phyloP scores from a whole-genome alignment of 306 rosid genomes.

The Lupinus albus region DNA sequence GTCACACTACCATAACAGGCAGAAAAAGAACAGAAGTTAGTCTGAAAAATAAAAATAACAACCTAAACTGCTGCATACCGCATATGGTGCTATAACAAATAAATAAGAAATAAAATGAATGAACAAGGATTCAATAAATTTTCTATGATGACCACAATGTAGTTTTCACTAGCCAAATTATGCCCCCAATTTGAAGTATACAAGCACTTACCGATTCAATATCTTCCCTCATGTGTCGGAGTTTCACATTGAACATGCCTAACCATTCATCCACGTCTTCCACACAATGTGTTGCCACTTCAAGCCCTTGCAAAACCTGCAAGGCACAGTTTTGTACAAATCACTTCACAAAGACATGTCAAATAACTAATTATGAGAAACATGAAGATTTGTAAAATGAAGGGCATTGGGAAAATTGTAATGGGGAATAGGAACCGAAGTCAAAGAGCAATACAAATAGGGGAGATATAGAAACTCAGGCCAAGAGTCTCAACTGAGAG shows the following conservation, averaged over 20 bases:
- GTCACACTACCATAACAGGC: not conserved
- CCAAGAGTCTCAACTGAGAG: no score
- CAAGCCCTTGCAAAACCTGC: conserved; percentile 86
- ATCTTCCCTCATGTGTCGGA: conserved; percentile 99
- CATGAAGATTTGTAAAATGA: conserved; percentile 12
- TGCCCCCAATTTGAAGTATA: conserved; percentile 29
- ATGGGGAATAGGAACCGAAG: no score
- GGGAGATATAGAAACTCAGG: no score
- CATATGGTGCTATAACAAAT: conserved; percentile 4
- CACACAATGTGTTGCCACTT: conserved; percentile 76
- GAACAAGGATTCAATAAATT: conserved; percentile 27
- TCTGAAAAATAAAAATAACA: conserved; percentile 1
- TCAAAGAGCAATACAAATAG: no score
- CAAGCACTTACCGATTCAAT: conserved; percentile 76
- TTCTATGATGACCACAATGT: conserved; percentile 30
- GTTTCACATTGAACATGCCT: conserved; percentile 90
- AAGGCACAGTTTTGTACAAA: conserved; percentile 40
- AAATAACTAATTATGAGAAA: conserved; percentile 18
- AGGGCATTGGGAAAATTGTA: no score
- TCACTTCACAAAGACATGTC: conserved; percentile 22
- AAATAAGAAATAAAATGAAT: conserved; percentile 26
- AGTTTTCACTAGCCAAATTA: conserved; percentile 37
- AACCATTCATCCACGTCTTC: conserved; percentile 98
- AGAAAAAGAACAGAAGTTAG: conserved; percentile 16
- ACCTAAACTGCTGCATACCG: conserved; percentile 16